Base-by-base conservation (phyloP, 2,329 filamentous ascomycete species). In the Diaporthe citri region DNA sequence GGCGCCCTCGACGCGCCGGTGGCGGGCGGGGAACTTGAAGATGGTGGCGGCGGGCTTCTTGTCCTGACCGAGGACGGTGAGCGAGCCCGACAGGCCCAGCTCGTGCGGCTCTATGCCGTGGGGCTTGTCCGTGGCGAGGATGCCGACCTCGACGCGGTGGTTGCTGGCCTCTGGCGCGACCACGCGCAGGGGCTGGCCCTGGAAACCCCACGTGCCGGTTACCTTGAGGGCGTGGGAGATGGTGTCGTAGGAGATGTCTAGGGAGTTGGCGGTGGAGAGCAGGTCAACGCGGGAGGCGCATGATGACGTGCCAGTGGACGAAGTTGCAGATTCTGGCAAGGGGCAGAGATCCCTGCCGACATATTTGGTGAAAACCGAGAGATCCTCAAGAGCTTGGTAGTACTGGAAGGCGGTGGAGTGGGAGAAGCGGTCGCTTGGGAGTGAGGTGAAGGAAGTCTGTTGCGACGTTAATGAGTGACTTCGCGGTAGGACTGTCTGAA, bases 1-100 rank as follows among this genome's bases (percentile, higher is more conserved):
- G 0, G 83, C 79, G 28, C 80, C 79, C 2, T 83, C 80, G 17
- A 89, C 86, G 78, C 93, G 91, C 51, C 88, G 86, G 83, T 98
- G 96, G 0, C 95, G 92, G 3, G 95, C 92, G 2, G 94, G 92
- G 78, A 97, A 97, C 57, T 94, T 91, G 85, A 98, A 98, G 60
- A 96, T 86, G 0, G 94, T 94, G 2, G 94, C 89, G 52, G 93
- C 93, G 15, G 94, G 91, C 77, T 92, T 90, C 52, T 88, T 87
- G 79, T 95, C 91, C 79, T 96, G 90, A 31, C 95, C 94, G 0
- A 98, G 85, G 3, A 97, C 93, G 0, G 92, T 93, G 70, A 98
- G 85, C 72, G 95, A 89, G 3, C 96, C 96, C 7, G 93, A 92
- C 52, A 98, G 88, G 51, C 93, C 93, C 17, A 98, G 84, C 78